phyloP scores from a whole-genome alignment of 2,329 filamentous ascomycete genomes.

The Remersonia thermophila region DNA sequence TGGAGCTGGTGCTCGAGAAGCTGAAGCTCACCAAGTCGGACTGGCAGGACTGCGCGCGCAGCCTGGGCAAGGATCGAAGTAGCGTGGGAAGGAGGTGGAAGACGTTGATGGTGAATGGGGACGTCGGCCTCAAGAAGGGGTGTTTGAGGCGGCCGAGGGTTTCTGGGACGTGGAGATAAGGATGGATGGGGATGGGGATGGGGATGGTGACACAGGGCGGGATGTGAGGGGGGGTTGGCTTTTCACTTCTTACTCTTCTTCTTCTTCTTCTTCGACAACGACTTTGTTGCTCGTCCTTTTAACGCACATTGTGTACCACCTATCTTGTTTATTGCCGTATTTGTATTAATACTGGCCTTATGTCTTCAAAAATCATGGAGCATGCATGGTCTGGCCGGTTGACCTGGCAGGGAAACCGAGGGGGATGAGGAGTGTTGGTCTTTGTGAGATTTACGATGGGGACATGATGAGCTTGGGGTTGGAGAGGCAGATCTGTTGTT shows the following conservation, averaged over 20 bases:
- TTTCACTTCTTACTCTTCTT: not conserved
- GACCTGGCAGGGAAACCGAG: too few species aligned
- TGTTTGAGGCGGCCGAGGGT: slow-evolving; percentile 35
- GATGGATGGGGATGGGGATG: too few species aligned
- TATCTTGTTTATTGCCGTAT: not conserved
- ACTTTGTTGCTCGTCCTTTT: too few species aligned
- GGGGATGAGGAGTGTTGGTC: not conserved
- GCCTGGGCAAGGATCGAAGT: slow-evolving; percentile 46
- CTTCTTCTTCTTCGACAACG: too few species aligned
- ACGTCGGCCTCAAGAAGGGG: slow-evolving; percentile 44
- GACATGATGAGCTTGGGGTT: too few species aligned
- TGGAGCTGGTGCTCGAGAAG: slow-evolving; percentile 57
- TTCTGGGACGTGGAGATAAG: slow-evolving; percentile 47
- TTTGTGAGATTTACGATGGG: too few species aligned
- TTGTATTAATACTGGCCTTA: slow-evolving; percentile 1
- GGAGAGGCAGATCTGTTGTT: too few species aligned
- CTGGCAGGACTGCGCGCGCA: slow-evolving; percentile 56
- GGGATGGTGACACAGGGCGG: slow-evolving; percentile 24
- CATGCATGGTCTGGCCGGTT: too few species aligned
- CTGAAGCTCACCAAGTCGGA: slow-evolving; percentile 51
- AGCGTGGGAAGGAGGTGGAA: slow-evolving; percentile 50
- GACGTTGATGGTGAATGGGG: slow-evolving; percentile 45
- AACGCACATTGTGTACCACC: too few species aligned
- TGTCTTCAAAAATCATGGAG: too few species aligned
- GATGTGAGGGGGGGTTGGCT: not conserved